Evolutionary conservation across 306 rosid genomes (phyloP), one percentile per base, ranked within the genome.

Genomic region (Acacia crassicarpa): DNA sequence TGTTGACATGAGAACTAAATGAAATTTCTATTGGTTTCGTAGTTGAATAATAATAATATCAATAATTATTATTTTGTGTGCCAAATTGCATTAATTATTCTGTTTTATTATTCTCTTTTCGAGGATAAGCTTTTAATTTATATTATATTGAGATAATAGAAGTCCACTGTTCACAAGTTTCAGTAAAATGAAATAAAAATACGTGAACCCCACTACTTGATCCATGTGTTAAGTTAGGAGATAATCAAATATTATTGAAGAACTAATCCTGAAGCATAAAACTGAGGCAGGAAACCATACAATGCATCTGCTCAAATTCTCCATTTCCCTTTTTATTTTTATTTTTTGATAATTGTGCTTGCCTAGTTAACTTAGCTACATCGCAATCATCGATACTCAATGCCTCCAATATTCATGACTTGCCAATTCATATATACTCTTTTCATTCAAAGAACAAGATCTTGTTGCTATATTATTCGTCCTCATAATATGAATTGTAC

Each of bases 231-330:
- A 46, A 73, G 44, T 16, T 4, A 10, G n/a, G 22, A 41, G 32
- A 23, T 38, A 59, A 22, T 75, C 16, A 59, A 76, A 15, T 51
- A 51, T 16, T 51, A 22, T 54, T 54, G 5, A 22, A 22, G 16
- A 61, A 61, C 22, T 23, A 43, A 77, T 30, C 49, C 61, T 44
- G 27, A 63, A 61, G 72, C 58, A 61, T 59, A 6, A 76, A 62
- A 76, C 45, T 22, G 61, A 41, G 80, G 61, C 9, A 22, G 58
- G 40, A 61, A 62, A 43, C 72, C 25, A 77, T 77, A 43, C 80
- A 77, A 33, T 77, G 80, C 20, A 77, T 76, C 80, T 77, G 44
- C 46, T 43, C 80, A 44, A 76, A 41, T 35, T 75, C 49, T 38
- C 33, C 20, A 11, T 58, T 22, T 23, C 11, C 12, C 35, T 56